Base-by-base conservation (phyloP, 306 rosid genomes). In the Cicer chorassanicum region DNA sequence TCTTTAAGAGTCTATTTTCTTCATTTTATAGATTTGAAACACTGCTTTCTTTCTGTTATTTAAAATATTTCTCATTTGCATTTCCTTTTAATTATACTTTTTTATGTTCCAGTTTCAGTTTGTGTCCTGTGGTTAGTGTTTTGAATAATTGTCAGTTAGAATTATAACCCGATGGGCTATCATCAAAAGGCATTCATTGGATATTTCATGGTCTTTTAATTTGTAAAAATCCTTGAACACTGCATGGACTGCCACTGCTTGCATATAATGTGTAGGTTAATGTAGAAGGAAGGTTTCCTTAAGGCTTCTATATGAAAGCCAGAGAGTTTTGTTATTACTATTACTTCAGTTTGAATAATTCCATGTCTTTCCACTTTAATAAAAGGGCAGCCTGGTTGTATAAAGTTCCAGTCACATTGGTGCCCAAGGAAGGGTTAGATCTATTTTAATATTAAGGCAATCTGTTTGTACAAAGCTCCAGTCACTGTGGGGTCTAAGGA, bases 161-260 rank as follows among this genome's bases (percentile, higher is more conserved):
- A 53, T 59, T 73, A n/a, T 68, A 34, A 65, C 44, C 44, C 4
- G 3, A 53, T 53, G 63, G 45, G n/a, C 42, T 53, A 60, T 78
- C 15, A 77, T 49, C 1, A 11, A 62, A 65, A 65, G 38, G 65
- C 74, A 55, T 46, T 16, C 9, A 10, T 76, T 29, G 34, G 77
- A 73, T 64, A 57, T 15, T 44, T 45, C 56, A 34, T 65, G 76
- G 66, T 45, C 66, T 68, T 51, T 82, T 41, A 49, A 59, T 63
- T 77, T 16, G 6, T 16, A 49, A 73, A 55, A 40, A 21, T 29
- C 43, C 67, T 41, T 56, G 50, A 76, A 42, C 78, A 14, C 16
- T 73, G 65, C 55, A 62, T 42, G 67, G 68, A 61, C 65, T 64
- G 59, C 66, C 40, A 19, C 18, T 41, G 46, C 54, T 70, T 18